Percentiles rank a stretch among this genome's conserved stretches.
These are phyloP conservation scores for Pontederia crassipes DNA, from an alignment of 176 grass and related monocot genomes.

Conservation along the genomic window DNA sequence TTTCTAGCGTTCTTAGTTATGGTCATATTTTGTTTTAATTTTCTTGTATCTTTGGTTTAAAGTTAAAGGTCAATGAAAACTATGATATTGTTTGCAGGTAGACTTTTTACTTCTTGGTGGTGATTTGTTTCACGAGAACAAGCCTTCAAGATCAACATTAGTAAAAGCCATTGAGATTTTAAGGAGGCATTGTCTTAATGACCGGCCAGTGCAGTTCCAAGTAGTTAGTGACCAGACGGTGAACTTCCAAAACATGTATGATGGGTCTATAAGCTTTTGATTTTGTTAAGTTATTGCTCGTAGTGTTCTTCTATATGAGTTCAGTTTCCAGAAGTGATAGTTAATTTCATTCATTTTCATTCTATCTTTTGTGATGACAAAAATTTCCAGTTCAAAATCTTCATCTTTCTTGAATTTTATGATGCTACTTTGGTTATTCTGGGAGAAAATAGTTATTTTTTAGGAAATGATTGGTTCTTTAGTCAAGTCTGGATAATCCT, in stretches of 20 bases:
- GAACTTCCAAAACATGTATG: slow-evolving; percentile 56
- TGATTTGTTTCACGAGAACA: slow-evolving; percentile 84
- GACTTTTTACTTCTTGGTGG: slow-evolving; percentile 79
- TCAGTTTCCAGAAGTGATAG: background rate
- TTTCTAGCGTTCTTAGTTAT: background rate
- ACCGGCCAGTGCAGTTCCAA: slow-evolving; percentile 49
- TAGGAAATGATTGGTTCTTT: background rate
- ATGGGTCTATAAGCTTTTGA: background rate
- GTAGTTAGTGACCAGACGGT: slow-evolving; percentile 59
- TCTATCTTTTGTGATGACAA: too few species aligned
- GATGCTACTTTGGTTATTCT: too few species aligned
- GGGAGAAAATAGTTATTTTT: too few species aligned
- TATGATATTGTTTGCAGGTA: slow-evolving; percentile 25
- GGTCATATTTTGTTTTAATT: background rate
- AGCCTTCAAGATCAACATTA: slow-evolving; percentile 62
- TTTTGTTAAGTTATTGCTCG: background rate
- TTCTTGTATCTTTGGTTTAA: background rate
- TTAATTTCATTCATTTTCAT: too few species aligned
- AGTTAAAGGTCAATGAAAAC: background rate
- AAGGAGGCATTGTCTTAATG: slow-evolving; percentile 39
- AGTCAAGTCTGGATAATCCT: background rate
- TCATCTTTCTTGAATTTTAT: too few species aligned
- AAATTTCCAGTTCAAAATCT: too few species aligned
- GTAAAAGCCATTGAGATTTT: slow-evolving; percentile 68
- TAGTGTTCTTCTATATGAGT: background rate